Percentiles rank a stretch among this genome's conserved stretches.
Conservation (phyloP, 495 filamentous ascomycete species). For the Bryoglossum gracile region DNA sequence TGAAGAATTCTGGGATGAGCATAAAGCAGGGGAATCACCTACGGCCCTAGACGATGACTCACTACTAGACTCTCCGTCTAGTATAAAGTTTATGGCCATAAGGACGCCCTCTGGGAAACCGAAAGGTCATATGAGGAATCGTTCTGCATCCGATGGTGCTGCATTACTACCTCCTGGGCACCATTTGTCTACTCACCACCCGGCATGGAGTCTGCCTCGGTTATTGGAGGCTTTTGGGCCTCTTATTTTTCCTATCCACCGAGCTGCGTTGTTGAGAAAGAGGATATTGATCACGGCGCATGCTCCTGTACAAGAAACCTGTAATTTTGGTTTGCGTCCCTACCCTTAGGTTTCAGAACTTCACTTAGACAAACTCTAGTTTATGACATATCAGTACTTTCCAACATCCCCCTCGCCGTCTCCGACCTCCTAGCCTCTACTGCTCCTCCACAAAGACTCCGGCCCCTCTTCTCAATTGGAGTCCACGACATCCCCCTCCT, state of each 20-base stretch:
- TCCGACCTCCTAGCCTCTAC: constrained; percentile 54
- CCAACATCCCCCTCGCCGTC: constrained; percentile 63
- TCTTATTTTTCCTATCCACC: constrained; percentile 80
- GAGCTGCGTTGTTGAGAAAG: constrained; percentile 82
- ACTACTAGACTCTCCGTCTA: constrained; percentile 45
- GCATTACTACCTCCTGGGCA: constrained; percentile 57
- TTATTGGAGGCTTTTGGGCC: constrained; percentile 83
- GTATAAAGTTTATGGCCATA: constrained; percentile 31
- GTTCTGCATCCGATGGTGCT: constrained; percentile 54
- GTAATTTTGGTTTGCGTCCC: constrained; percentile 70
- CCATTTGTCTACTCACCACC: constrained; percentile 70
- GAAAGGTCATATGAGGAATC: constrained; percentile 42
- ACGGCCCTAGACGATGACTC: constrained; percentile 40
- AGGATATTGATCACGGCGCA: constrained; percentile 77
- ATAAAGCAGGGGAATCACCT: constrained; percentile 46
- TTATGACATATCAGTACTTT: constrained; percentile 87
- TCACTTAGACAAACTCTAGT: constrained; percentile 41
- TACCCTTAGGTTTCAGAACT: background rate
- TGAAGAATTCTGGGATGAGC: constrained; percentile 71
- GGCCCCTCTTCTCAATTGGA: constrained; percentile 82
- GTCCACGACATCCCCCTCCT: constrained; percentile 86
- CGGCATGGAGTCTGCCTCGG: constrained; percentile 69
- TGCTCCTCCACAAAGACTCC: constrained; percentile 56
- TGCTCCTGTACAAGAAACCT: constrained; percentile 75
- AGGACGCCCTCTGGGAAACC: constrained; percentile 14